These are phyloP conservation scores for Chlamydomonas applanata DNA, from an alignment of 139 green algal genomes.

Conservation along the genomic window DNA sequence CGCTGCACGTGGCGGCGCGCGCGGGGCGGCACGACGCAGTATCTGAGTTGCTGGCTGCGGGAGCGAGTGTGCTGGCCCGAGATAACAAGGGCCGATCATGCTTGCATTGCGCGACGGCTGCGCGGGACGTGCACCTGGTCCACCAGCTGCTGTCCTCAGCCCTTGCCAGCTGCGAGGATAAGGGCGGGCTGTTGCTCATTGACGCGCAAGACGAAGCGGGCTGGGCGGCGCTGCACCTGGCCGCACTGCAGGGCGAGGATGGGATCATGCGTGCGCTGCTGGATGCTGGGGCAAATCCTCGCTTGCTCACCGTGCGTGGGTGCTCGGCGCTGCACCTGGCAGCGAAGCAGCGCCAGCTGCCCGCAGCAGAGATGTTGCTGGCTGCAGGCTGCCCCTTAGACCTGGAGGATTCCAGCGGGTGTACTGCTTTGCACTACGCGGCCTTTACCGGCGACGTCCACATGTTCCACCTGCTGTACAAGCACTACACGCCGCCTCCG, in stretches of 20 bases:
- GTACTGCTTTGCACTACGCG: slow-evolving; percentile 20
- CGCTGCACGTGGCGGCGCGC: no score
- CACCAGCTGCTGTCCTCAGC: neutral
- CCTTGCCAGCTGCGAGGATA: no score
- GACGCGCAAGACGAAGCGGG: slow-evolving; percentile 10
- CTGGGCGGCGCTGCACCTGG: slow-evolving; percentile 20
- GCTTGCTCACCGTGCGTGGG: neutral
- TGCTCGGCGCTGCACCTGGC: slow-evolving; percentile 22
- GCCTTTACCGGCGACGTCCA: slow-evolving; percentile 6
- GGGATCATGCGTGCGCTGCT: slow-evolving; percentile 14
- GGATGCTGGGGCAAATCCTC: neutral
- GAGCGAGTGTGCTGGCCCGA: no score
- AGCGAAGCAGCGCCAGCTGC: neutral
- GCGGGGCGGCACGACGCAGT: no score
- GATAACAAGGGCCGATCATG: neutral
- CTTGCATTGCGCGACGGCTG: neutral
- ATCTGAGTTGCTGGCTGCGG: no score
- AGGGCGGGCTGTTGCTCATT: no score
- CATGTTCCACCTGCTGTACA: slow-evolving; percentile 11
- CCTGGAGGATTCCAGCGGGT: slow-evolving; percentile 14
- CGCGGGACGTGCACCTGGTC: neutral
- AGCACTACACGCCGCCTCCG: no score
- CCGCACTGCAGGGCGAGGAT: slow-evolving; percentile 5
- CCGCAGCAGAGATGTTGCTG: slow-evolving; percentile 1
- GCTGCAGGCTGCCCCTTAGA: slow-evolving; percentile 4